A percentile compares a stretch with the other conserved stretches of the same genome.
Conservation (phyloP, 805 yeast species). For the Pichia paraexigua region DNA sequence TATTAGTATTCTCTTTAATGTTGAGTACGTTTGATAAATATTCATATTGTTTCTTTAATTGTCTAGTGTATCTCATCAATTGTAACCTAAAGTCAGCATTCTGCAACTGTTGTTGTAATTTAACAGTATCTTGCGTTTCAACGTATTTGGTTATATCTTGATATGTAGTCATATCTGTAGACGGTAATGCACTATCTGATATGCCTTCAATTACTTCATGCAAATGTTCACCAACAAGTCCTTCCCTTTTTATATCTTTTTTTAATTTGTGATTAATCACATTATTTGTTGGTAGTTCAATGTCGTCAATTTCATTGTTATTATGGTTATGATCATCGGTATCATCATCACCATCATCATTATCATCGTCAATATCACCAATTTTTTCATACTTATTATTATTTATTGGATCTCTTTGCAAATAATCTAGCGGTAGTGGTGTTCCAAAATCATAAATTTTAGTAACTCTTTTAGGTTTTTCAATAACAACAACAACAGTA, state of each 20-base stretch:
- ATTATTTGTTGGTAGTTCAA: background rate
- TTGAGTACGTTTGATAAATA: background rate
- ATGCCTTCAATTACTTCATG: background rate
- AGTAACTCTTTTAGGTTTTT: background rate
- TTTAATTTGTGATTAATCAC: background rate
- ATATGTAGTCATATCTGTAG: background rate
- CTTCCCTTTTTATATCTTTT: background rate
- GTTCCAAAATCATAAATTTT: conserved; percentile 3
- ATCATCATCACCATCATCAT: background rate
- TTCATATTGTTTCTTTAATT: background rate
- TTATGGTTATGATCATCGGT: background rate
- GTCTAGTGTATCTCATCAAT: background rate
- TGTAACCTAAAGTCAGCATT: conserved; percentile 1
- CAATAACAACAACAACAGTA: background rate
- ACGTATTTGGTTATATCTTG: conserved; percentile 1
- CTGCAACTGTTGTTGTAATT: background rate
- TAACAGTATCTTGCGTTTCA: background rate
- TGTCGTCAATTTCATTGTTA: background rate
- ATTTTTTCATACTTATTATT: background rate
- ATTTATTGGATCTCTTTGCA: background rate
- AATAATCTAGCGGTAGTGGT: conserved; percentile 4
- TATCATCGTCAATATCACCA: no score
- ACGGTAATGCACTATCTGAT: background rate
- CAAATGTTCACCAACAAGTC: background rate
- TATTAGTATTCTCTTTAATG: background rate